Percentiles rank a stretch among this genome's conserved stretches.
Evolutionary conservation across 441 rosid species (phyloP).

Genomic region (Pelargonium cotyledonis): DNA sequence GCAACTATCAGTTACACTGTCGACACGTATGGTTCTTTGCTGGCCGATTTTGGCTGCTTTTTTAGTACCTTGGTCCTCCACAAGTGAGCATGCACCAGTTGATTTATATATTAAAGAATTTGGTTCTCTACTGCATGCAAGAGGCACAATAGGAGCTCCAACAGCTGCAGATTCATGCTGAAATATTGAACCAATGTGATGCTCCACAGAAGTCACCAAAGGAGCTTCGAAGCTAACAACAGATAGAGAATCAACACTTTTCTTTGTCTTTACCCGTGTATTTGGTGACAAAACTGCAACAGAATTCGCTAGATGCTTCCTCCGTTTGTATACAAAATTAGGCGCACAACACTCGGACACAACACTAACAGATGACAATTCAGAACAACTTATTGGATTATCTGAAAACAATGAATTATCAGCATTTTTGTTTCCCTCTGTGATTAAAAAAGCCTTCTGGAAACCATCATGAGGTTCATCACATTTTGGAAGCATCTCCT

Average conservation of each 20-base stretch:
- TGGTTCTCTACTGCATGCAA: constrained; percentile 19
- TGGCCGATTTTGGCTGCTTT: constrained; percentile 23
- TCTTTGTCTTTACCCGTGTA: constrained; percentile 24
- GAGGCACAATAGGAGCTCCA: constrained; percentile 24
- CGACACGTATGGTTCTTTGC: constrained; percentile 38
- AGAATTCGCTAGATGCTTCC: constrained; percentile 33
- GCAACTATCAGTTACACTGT: constrained; percentile 59
- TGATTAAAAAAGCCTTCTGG: constrained; percentile 27
- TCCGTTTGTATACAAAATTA: constrained; percentile 52
- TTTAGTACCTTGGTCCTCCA: constrained; percentile 24
- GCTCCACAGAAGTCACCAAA: constrained; percentile 31
- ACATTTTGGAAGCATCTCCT: constrained; percentile 47
- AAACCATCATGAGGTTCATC: constrained; percentile 32
- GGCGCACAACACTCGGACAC: constrained; percentile 32
- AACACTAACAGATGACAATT: constrained; percentile 32
- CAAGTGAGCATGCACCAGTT: constrained; percentile 20
- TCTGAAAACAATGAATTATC: constrained; percentile 28
- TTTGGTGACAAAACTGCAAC: constrained; percentile 25
- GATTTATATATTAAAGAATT: constrained; percentile 21
- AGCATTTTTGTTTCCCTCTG: constrained; percentile 27
- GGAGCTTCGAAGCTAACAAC: constrained; percentile 35
- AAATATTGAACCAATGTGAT: constrained; percentile 22
- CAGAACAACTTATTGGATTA: constrained; percentile 27
- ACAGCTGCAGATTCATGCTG: constrained; percentile 20
- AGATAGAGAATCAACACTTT: constrained; percentile 35